A percentile compares a stretch with the other conserved stretches of the same genome.
Evolutionary conservation across 306 rosid genomes (phyloP).

Genomic region (Spatholobus suberectus): DNA sequence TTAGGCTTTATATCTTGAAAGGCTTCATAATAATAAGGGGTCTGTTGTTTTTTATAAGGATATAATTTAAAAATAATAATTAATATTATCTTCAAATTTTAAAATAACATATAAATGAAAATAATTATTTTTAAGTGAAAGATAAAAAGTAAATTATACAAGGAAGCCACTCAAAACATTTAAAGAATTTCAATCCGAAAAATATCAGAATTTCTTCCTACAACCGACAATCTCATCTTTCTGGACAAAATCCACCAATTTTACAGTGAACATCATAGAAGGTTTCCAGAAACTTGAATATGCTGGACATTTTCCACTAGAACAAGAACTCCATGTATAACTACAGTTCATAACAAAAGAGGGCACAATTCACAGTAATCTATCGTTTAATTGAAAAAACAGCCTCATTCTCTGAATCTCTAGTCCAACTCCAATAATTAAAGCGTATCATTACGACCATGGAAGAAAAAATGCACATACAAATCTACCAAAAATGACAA

Average conservation of each 20-base stretch:
- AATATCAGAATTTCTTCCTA: background rate
- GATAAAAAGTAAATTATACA: background rate
- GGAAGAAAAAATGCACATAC: background rate
- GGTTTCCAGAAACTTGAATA: background rate
- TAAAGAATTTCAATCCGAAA: background rate
- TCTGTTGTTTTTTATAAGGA: too few relatives aligned
- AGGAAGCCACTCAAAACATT: background rate
- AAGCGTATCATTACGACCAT: background rate
- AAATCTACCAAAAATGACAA: conserved; percentile 14
- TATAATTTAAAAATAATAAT: too few relatives aligned
- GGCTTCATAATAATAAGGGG: too few relatives aligned
- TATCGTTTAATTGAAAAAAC: background rate
- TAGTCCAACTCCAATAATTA: background rate
- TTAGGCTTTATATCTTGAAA: too few relatives aligned
- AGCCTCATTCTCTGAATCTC: conserved; percentile 2
- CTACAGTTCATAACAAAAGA: background rate
- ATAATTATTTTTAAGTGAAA: background rate
- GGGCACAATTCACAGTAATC: background rate
- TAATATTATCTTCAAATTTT: background rate
- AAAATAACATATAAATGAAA: background rate
- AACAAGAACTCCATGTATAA: background rate
- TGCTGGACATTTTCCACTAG: background rate
- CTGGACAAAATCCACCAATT: conserved; percentile 1
- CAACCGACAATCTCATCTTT: background rate
- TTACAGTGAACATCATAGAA: background rate